These are phyloP conservation scores for Psidium friedrichsthalianum DNA, from an alignment of 345 rosid genomes.

Conservation along the genomic window DNA sequence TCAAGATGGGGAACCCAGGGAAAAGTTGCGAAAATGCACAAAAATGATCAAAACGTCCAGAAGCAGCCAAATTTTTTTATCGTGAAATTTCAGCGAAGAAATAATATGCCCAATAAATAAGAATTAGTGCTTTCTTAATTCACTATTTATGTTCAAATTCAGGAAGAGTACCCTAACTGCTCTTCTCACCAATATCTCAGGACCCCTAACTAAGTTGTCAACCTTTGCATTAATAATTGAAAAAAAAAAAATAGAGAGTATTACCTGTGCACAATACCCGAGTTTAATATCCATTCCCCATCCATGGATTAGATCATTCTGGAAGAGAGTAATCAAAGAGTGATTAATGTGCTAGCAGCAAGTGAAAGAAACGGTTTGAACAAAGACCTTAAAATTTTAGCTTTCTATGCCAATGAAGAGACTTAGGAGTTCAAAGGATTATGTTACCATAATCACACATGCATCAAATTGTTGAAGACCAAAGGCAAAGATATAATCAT, in stretches of 20 bases:
- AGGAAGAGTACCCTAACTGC: neutral
- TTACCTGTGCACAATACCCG: slow-evolving; percentile 96
- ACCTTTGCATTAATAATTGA: no score
- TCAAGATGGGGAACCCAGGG: neutral
- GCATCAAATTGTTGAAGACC: neutral
- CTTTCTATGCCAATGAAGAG: neutral
- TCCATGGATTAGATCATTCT: slow-evolving; percentile 97
- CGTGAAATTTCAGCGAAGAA: neutral
- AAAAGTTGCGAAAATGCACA: neutral
- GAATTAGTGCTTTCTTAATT: neutral
- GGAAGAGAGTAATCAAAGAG: neutral
- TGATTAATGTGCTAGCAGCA: neutral
- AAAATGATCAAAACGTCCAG: neutral
- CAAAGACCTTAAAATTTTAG: neutral
- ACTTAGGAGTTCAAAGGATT: neutral
- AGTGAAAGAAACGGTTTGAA: neutral
- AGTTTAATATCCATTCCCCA: slow-evolving; percentile 99
- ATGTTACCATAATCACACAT: neutral
- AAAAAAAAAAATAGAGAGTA: neutral
- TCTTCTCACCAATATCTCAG: neutral
- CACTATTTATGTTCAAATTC: neutral
- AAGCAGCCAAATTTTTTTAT: neutral
- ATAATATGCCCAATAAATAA: neutral
- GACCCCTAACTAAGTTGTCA: neutral
- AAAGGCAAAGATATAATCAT: neutral